phyloP scores from a whole-genome alignment of 257 asterid species.

The Rhazya stricta region DNA sequence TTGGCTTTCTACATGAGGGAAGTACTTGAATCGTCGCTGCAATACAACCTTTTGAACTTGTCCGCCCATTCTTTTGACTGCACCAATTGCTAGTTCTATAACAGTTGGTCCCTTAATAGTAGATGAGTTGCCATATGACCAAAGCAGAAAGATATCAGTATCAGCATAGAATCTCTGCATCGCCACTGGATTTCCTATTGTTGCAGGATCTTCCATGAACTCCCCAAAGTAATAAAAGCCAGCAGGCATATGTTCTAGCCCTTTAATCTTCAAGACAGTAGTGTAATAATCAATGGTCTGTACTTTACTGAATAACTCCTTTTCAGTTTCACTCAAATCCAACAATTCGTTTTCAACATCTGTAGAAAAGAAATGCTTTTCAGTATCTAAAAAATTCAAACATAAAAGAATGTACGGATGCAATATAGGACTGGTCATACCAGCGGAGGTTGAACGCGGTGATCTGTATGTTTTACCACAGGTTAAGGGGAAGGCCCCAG shows the following conservation, averaged over 20 bases:
- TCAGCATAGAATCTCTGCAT: constrained; percentile 66
- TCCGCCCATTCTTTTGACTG: constrained; percentile 71
- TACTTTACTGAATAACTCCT: constrained; percentile 58
- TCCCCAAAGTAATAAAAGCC: constrained; percentile 82
- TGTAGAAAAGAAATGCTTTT: constrained; percentile 17
- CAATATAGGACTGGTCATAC: constrained; percentile 19
- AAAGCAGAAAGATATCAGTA: constrained; percentile 60
- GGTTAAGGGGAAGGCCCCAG: constrained; percentile 68
- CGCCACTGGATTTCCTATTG: constrained; percentile 82
- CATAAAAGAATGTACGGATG: background rate
- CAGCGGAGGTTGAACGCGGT: constrained; percentile 30
- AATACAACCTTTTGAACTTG: constrained; percentile 38
- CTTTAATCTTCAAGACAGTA: constrained; percentile 69
- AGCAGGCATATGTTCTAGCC: constrained; percentile 59
- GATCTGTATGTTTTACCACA: constrained; percentile 55
- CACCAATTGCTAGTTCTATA: constrained; percentile 49
- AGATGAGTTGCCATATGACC: constrained; percentile 79
- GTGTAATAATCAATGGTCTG: constrained; percentile 73
- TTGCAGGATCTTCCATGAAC: constrained; percentile 68
- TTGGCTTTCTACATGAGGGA: constrained; percentile 68
- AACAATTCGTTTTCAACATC: constrained; percentile 35
- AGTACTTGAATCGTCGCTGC: constrained; percentile 68
- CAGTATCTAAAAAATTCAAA: background rate
- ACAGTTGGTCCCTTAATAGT: constrained; percentile 43
- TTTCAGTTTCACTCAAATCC: constrained; percentile 62